Conservation (phyloP, 345 rosid species). For the Eucalyptus camaldulensis region DNA sequence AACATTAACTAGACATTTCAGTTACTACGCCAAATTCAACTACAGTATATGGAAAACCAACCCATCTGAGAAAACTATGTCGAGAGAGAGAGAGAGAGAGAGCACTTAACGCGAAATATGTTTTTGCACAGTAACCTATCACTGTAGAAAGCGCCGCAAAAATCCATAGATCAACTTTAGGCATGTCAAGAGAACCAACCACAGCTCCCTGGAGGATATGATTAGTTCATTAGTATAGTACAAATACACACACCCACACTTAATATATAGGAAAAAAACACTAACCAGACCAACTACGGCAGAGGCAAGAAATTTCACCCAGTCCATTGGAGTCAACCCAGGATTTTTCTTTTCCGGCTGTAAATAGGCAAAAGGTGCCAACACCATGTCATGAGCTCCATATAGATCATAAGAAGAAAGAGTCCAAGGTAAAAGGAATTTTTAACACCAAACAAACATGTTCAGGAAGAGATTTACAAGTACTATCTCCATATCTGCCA, state of each 20-base stretch:
- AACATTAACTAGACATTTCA: neutral
- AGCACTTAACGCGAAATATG: constrained; percentile 88
- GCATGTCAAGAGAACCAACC: constrained; percentile 58
- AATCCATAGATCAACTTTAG: constrained; percentile 77
- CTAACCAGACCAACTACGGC: constrained; percentile 92
- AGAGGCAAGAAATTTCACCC: constrained; percentile 89
- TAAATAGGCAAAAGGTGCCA: neutral
- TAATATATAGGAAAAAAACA: neutral
- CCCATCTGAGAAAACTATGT: neutral
- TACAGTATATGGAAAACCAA: neutral
- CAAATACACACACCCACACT: neutral
- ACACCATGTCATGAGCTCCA: neutral
- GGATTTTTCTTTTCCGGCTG: constrained; percentile 99
- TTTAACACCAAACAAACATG: neutral
- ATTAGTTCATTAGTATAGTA: neutral
- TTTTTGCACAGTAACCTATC: constrained; percentile 91
- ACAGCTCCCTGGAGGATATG: constrained; percentile 54
- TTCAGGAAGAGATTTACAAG: constrained; percentile 42
- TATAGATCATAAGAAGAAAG: neutral
- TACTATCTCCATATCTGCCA: constrained; percentile 99
- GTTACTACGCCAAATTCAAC: neutral
- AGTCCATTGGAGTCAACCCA: constrained; percentile 94
- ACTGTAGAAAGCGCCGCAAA: constrained; percentile 80
- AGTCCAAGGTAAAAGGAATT: neutral
- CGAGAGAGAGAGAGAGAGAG: neutral